Conservation (phyloP, 2,329 filamentous ascomycete species). For the Aureobasidium lini region DNA sequence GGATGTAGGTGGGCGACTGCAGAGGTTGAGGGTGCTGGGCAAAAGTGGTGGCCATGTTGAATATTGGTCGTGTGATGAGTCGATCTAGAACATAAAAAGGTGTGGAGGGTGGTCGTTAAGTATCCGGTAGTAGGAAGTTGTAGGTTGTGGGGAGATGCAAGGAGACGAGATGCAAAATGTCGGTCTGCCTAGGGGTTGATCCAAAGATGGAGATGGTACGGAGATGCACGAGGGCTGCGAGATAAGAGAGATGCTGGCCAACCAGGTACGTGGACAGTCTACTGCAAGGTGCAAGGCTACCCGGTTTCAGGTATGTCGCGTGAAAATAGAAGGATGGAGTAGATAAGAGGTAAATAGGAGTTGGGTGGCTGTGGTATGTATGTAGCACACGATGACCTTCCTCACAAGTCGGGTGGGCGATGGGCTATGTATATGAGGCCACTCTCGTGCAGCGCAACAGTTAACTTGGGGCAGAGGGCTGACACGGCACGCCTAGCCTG, state of each 20-base stretch:
- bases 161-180: slow-evolving; percentile 4
- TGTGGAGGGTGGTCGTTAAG: background rate
- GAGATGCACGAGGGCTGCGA: slow-evolving; percentile 6
- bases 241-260: slow-evolving; percentile 13
- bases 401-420: slow-evolving; percentile 2
- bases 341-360: slow-evolving; percentile 10
- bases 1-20: slow-evolving; percentile 12
- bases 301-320: slow-evolving; percentile 8
- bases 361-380: slow-evolving; percentile 7
- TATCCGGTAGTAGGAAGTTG: background rate
- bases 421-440: slow-evolving; percentile 13
- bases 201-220: background rate
- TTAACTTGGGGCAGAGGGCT: slow-evolving; percentile 10
- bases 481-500: slow-evolving; percentile 12
- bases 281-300: slow-evolving; percentile 11
- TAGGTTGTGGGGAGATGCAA: slow-evolving; percentile 2
- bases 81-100: slow-evolving; percentile 10
- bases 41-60: slow-evolving; percentile 18
- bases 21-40: slow-evolving; percentile 17
- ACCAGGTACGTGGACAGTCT: slow-evolving; percentile 13
- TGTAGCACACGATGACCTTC: slow-evolving; percentile 14
- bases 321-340: slow-evolving; percentile 1
- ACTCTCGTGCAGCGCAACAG: background rate
- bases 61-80: slow-evolving; percentile 12
- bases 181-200: slow-evolving; percentile 14